phyloP scores from a whole-genome alignment of 2,329 filamentous ascomycete genomes.

The Hymenoscyphus linearis region DNA sequence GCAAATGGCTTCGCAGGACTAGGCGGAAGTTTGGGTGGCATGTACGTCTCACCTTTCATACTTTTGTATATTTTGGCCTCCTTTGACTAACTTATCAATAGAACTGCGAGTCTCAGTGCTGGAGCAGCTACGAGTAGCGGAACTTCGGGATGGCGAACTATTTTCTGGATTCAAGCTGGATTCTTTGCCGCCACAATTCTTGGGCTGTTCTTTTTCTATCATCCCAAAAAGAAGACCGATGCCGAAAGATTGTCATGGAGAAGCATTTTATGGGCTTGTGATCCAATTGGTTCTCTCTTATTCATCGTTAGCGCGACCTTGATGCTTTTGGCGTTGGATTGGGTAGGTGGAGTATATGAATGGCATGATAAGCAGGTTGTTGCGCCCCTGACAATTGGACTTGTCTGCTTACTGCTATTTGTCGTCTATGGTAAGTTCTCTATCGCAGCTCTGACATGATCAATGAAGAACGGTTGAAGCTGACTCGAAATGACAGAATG shows the following conservation, averaged over 20 bases:
- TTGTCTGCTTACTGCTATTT: conserved; percentile 29
- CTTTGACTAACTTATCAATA: not conserved
- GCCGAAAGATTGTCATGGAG: conserved; percentile 36
- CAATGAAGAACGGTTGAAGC: not conserved
- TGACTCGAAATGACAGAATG: conserved; percentile 39
- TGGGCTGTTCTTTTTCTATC: conserved; percentile 43
- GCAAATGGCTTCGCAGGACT: conserved; percentile 49
- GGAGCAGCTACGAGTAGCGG: conserved; percentile 46
- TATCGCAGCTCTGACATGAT: not conserved
- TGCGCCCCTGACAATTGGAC: conserved; percentile 31
- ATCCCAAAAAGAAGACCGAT: conserved; percentile 35
- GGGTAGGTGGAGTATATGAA: conserved; percentile 39
- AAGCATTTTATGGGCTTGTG: conserved; percentile 42
- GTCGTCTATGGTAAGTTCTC: conserved; percentile 33
- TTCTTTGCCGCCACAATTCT: conserved; percentile 45
- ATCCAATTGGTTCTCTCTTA: conserved; percentile 42
- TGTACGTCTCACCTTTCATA: conserved; percentile 38
- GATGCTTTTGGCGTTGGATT: conserved; percentile 41
- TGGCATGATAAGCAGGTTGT: conserved; percentile 30
- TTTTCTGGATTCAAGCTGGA: conserved; percentile 55
- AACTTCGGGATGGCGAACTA: conserved; percentile 46
- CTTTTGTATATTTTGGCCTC: no score
- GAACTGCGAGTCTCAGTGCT: conserved; percentile 36
- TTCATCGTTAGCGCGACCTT: conserved; percentile 41
- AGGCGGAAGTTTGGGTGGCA: conserved; percentile 45